A percentile compares a stretch with the other conserved stretches of the same genome.
phyloP scores from a whole-genome alignment of 148 eudicot species.

The Rhododendron kiyosumense region DNA sequence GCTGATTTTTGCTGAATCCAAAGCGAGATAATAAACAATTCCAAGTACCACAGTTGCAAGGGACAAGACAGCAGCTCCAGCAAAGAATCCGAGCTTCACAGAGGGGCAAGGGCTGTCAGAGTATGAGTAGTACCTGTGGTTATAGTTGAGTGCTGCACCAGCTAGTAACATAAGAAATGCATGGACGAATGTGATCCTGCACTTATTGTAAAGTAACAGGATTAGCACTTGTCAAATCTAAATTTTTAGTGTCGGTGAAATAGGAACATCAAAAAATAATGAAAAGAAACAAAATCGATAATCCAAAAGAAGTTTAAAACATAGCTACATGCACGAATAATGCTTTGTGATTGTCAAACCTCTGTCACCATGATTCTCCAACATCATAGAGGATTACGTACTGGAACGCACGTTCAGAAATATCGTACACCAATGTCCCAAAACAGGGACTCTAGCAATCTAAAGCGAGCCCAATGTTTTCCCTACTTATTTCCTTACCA shows the following conservation, averaged over 20 bases:
- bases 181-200: conserved; percentile 71
- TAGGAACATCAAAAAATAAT: neutral
- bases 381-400: neutral
- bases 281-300: neutral
- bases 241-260: neutral
- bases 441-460: neutral
- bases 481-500: neutral
- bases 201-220: neutral
- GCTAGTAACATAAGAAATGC: conserved; percentile 71
- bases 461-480: neutral
- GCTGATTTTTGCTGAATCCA: conserved; percentile 40
- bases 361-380: neutral
- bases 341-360: neutral
- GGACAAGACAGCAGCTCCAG: conserved; percentile 65
- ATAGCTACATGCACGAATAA: neutral
- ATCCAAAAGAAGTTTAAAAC: neutral
- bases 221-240: neutral
- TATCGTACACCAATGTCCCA: neutral
- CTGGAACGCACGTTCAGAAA: neutral
- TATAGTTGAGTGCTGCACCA: conserved; percentile 33
- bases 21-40: conserved; percentile 45
- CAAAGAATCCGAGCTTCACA: conserved; percentile 79
- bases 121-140: neutral
- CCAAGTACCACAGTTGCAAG: conserved; percentile 65
- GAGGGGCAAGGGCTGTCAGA: conserved; percentile 50